These are phyloP conservation scores for Glomus cerebriforme DNA, from an alignment of 192 early-diverging fungal genomes.

Conservation along the genomic window DNA sequence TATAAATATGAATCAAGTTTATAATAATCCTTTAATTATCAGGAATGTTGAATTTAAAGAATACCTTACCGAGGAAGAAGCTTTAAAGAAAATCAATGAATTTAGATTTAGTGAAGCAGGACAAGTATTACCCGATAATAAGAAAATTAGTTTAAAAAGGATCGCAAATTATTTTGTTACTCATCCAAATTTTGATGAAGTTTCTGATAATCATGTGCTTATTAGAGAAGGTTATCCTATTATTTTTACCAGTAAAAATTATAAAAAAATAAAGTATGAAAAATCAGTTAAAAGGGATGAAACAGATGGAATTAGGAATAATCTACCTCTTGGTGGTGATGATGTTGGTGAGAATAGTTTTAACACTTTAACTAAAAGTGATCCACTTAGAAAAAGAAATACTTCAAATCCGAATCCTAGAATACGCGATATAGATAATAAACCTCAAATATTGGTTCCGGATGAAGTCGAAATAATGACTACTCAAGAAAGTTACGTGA, in stretches of 20 bases:
- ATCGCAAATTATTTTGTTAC: not conserved
- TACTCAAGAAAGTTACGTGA: not conserved
- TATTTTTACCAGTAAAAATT: not conserved
- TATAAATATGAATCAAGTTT: not conserved
- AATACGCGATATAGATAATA: not conserved
- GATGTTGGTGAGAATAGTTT: too few relatives aligned
- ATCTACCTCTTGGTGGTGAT: not conserved
- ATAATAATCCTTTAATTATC: not conserved
- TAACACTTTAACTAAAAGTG: not conserved
- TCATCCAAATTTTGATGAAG: not conserved
- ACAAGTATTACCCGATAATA: not conserved
- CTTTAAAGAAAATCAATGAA: not conserved
- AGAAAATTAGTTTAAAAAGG: not conserved
- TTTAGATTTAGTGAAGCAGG: not conserved
- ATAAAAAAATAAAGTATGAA: not conserved
- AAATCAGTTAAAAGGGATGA: not conserved
- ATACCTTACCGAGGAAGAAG: not conserved
- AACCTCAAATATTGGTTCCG: not conserved
- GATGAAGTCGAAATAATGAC: not conserved
- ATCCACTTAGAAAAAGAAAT: not conserved
- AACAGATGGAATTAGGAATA: not conserved
- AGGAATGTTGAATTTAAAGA: not conserved
- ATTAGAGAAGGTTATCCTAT: not conserved
- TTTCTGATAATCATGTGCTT: not conserved
- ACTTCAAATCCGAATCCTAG: not conserved